phyloP scores from a whole-genome alignment of 1,284 basidiomycete genomes.

The Microbotryum silenes-acaulis region DNA sequence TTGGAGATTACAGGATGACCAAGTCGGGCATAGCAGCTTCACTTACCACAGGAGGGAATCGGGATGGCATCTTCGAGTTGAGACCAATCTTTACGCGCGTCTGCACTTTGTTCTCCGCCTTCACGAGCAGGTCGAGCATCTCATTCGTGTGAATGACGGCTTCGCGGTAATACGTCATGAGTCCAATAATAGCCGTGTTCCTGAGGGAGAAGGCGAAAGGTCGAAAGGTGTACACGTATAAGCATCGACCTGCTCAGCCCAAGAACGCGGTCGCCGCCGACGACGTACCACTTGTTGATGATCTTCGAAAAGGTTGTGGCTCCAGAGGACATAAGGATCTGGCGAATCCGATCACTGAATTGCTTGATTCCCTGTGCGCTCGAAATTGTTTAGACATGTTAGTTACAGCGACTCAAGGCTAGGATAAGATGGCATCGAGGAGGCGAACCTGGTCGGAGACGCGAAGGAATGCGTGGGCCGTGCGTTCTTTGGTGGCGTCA shows the following conservation, averaged over 20 bases:
- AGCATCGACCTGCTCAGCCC: constrained; percentile 1
- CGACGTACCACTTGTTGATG: constrained; percentile 70
- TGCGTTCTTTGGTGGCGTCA: constrained; percentile 92
- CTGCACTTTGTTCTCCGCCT: constrained; percentile 95
- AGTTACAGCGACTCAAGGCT: constrained; percentile 28
- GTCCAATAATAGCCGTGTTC: constrained; percentile 40
- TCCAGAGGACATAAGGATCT: constrained; percentile 97
- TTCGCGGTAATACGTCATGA: constrained; percentile 77
- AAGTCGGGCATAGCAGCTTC: neutral
- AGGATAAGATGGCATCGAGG: constrained; percentile 28
- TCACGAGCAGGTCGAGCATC: constrained; percentile 84
- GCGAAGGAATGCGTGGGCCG: constrained; percentile 92
- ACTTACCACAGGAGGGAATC: constrained; percentile 67
- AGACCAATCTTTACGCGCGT: constrained; percentile 92
- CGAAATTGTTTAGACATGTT: constrained; percentile 4
- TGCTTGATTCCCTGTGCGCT: constrained; percentile 64
- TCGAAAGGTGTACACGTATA: neutral
- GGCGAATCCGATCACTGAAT: constrained; percentile 78
- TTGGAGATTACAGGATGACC: neutral
- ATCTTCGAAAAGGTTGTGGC: constrained; percentile 99
- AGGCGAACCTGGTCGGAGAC: constrained; percentile 64
- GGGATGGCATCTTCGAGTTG: constrained; percentile 98
- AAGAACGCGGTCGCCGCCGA: constrained; percentile 14
- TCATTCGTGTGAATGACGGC: constrained; percentile 83
- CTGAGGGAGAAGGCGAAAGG: constrained; percentile 1